phyloP scores from a whole-genome alignment of 306 rosid genomes.

The Sophora flavescens region DNA sequence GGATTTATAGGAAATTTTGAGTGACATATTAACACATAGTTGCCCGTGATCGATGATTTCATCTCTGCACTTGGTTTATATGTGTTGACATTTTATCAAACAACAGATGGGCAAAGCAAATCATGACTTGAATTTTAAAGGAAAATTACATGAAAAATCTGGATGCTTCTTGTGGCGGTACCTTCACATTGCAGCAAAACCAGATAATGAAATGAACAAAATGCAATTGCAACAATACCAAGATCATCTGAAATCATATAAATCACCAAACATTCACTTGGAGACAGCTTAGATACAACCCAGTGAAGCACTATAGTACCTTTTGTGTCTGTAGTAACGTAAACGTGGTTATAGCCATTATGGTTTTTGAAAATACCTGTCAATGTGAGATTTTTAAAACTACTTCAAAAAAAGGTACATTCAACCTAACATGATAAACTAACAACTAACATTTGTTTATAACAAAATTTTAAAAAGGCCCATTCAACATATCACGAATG shows the following conservation, averaged over 20 bases:
- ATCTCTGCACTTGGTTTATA: too few relatives aligned
- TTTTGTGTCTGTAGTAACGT: slow-evolving; percentile 48
- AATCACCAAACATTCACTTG: slow-evolving; percentile 51
- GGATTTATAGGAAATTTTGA: too few relatives aligned
- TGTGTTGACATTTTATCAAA: too few relatives aligned
- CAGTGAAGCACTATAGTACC: slow-evolving; percentile 50
- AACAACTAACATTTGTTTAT: too few relatives aligned
- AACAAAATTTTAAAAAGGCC: too few relatives aligned
- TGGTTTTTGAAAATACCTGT: slow-evolving; percentile 45
- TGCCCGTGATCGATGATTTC: too few relatives aligned
- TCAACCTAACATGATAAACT: neutral
- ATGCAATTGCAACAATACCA: neutral
- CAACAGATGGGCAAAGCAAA: too few relatives aligned
- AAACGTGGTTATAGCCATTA: slow-evolving; percentile 46
- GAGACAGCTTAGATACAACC: slow-evolving; percentile 49
- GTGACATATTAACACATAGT: too few relatives aligned
- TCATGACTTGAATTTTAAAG: too few relatives aligned
- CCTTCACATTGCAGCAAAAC: slow-evolving; percentile 38
- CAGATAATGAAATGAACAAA: slow-evolving; percentile 6
- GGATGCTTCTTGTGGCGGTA: slow-evolving; percentile 33
- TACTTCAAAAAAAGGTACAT: neutral
- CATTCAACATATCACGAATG: too few relatives aligned
- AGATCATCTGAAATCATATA: neutral
- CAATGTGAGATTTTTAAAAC: neutral
- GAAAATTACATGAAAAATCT: too few relatives aligned